Percentiles rank a stretch among this genome's conserved stretches.
Conservation (phyloP, 1,284 basidiomycete genomes). For the Abortiporus biennis region DNA sequence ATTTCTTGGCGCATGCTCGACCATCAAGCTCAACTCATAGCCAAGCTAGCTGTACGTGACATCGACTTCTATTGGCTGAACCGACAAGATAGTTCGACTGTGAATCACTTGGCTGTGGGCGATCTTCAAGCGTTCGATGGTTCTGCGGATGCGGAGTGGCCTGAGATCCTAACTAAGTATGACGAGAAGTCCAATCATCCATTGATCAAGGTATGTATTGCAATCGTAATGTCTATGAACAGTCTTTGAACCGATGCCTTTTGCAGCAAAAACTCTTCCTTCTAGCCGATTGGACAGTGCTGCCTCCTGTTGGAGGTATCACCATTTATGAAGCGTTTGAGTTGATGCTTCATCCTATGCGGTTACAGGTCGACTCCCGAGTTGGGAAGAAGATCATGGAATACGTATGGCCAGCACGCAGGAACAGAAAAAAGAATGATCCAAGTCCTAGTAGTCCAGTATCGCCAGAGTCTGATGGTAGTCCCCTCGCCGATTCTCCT, state of each 20-base stretch:
- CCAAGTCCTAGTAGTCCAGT: neutral
- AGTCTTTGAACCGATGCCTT: conserved; percentile 9
- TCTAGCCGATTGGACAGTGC: conserved; percentile 71
- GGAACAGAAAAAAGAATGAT: conserved; percentile 17
- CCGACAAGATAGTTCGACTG: conserved; percentile 85
- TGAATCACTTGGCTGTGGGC: conserved; percentile 72
- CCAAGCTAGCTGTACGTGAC: conserved; percentile 80
- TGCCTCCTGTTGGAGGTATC: conserved; percentile 93
- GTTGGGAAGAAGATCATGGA: conserved; percentile 84
- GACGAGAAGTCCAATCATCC: conserved; percentile 64
- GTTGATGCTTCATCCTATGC: conserved; percentile 81
- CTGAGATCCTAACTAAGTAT: conserved; percentile 82
- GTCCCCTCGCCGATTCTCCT: conserved; percentile 2
- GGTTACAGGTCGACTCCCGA: conserved; percentile 80
- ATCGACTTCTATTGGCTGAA: conserved; percentile 84
- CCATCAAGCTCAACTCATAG: conserved; percentile 65
- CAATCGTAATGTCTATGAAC: neutral
- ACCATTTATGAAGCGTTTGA: conserved; percentile 85
- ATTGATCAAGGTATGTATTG: conserved; percentile 52
- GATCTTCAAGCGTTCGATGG: conserved; percentile 88
- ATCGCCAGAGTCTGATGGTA: neutral
- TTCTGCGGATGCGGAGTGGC: conserved; percentile 78
- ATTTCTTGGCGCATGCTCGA: conserved; percentile 96
- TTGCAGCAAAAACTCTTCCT: conserved; percentile 58
- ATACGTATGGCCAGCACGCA: conserved; percentile 78